Conservation (phyloP, 2,329 filamentous ascomycete genomes). For the Trichoderma atrobrunneum region DNA sequence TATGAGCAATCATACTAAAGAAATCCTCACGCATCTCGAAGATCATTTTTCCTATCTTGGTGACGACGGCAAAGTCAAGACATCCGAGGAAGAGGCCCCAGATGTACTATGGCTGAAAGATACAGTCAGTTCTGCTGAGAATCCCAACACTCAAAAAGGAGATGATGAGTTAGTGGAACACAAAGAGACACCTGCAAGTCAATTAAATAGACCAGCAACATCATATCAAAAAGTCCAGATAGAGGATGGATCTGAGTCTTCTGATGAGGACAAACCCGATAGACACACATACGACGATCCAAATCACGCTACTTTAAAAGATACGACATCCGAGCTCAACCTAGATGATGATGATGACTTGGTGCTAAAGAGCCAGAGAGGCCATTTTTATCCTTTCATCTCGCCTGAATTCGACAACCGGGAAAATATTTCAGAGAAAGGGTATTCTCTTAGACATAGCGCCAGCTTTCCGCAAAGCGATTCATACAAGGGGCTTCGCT, state of each 20-base stretch:
- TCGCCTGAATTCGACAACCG: accelerated
- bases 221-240: neutral
- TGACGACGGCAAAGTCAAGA: neutral
- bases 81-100: neutral
- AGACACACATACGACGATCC: neutral
- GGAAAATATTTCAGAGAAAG: neutral
- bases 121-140: neutral
- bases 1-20: neutral
- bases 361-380: neutral
- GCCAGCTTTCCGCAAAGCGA: neutral
- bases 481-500: neutral
- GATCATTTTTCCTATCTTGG: neutral
- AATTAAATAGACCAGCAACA: neutral
- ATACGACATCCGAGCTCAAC: neutral
- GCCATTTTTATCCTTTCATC: accelerated
- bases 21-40: neutral
- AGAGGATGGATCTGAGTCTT: neutral
- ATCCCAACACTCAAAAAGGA: too few relatives aligned
- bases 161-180: neutral
- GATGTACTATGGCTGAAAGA: neutral
- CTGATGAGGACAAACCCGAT: neutral
- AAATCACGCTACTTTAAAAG: neutral
- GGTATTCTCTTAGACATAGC: neutral
- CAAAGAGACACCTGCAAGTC: too few relatives aligned
- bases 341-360: neutral